Percentiles rank a stretch among this genome's conserved stretches.
Evolutionary conservation across 176 grass and related monocot genomes (phyloP).

Genomic region (Olyra latifolia): DNA sequence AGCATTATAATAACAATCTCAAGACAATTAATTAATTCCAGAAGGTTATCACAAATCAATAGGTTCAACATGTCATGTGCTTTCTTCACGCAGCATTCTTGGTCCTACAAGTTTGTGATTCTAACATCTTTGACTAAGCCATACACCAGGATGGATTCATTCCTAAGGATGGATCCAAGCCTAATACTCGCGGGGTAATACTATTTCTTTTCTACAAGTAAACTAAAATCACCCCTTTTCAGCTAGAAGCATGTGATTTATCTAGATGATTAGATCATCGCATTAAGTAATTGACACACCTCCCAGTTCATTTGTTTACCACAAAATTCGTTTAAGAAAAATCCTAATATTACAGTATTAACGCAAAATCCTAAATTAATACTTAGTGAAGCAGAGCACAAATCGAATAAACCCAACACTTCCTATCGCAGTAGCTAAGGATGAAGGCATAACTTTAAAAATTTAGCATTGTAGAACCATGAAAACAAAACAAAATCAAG

Average conservation of each 20-base stretch:
- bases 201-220: not conserved
- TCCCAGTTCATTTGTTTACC: not conserved
- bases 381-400: not conserved
- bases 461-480: not conserved
- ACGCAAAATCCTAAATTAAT: not conserved
- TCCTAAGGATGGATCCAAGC: not conserved
- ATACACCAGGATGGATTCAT: not conserved
- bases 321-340: not conserved
- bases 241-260: not conserved
- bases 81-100: not conserved
- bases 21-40: not conserved
- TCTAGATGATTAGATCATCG: not conserved
- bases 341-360: not conserved
- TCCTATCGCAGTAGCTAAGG: not conserved
- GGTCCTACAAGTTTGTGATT: not conserved
- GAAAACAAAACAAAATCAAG: not conserved
- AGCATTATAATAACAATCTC: not conserved
- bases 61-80: not conserved
- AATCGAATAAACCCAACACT: not conserved
- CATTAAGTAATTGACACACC: not conserved
- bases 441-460: no score
- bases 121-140: not conserved
- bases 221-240: not conserved
- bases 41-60: not conserved
- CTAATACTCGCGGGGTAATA: not conserved